Percentiles rank a stretch among this genome's conserved stretches.
These are phyloP conservation scores for Wolfiporia cocos DNA, from an alignment of 1,284 basidiomycete species.

Conservation along the genomic window DNA sequence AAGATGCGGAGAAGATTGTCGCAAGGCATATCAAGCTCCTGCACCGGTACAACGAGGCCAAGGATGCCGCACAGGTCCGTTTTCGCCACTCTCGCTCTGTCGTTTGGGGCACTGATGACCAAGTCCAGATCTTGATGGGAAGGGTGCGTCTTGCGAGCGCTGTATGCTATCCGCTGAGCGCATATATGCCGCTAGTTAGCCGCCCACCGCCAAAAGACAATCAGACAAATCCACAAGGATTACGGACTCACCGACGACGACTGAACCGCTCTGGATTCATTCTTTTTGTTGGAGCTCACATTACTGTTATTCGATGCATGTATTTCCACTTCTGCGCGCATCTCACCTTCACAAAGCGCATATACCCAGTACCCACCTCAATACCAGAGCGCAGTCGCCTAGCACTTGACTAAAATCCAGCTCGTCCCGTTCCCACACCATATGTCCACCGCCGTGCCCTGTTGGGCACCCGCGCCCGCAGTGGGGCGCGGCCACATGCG, in stretches of 20 bases:
- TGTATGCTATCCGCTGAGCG: neutral
- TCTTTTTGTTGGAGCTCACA: neutral
- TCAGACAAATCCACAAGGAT: neutral
- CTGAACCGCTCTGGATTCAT: neutral
- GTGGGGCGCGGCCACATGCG: slow-evolving; percentile 52
- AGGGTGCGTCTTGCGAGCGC: neutral
- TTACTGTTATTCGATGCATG: neutral
- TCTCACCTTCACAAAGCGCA: neutral
- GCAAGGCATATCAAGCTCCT: slow-evolving; percentile 65
- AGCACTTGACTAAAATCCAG: slow-evolving; percentile 44
- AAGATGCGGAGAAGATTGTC: slow-evolving; percentile 60
- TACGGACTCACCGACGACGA: neutral
- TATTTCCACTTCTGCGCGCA: neutral
- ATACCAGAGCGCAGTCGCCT: no score
- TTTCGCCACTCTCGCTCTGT: neutral
- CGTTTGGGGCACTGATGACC: neutral
- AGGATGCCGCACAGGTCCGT: slow-evolving; percentile 70
- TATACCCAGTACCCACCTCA: neutral
- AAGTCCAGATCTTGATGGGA: neutral
- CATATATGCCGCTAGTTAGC: neutral
- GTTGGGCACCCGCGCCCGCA: slow-evolving; percentile 5
- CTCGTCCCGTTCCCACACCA: slow-evolving; percentile 77
- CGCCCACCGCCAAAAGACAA: neutral
- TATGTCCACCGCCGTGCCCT: slow-evolving; percentile 22
- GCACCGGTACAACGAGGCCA: slow-evolving; percentile 75